A percentile compares a stretch with the other conserved stretches of the same genome.
Conservation (phyloP, 2,329 filamentous ascomycete species). For the Teratosphaeriaceae sp. region DNA sequence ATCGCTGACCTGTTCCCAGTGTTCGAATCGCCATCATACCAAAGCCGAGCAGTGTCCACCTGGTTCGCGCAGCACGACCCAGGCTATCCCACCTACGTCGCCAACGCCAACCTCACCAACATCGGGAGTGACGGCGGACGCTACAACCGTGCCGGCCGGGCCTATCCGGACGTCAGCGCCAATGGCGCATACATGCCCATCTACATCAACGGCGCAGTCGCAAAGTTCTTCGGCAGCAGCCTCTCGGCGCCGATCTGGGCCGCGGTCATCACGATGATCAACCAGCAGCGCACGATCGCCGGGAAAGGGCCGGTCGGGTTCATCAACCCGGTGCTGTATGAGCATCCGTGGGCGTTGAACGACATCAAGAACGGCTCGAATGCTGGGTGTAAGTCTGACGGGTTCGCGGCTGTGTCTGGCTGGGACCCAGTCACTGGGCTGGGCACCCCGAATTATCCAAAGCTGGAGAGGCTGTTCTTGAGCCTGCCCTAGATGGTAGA, state of each 20-base stretch:
- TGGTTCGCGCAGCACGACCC: conserved; percentile 27
- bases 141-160: conserved; percentile 15
- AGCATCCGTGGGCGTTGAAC: conserved; percentile 25
- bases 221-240: conserved; percentile 13
- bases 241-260: conserved; percentile 38
- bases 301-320: conserved; percentile 18
- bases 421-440: conserved; percentile 25
- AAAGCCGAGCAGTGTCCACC: conserved; percentile 27
- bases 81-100: conserved; percentile 18
- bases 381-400: neutral
- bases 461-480: no score
- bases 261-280: conserved; percentile 39
- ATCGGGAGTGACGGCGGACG: conserved; percentile 17
- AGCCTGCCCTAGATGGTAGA: no score
- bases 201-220: conserved; percentile 27
- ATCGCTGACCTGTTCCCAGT: conserved; percentile 30
- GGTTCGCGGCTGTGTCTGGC: neutral
- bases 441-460: conserved; percentile 16
- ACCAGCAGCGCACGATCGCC: conserved; percentile 24
- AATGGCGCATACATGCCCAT: conserved; percentile 44
- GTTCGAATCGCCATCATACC: conserved; percentile 29
- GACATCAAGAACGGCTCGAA: conserved; percentile 14
- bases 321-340: conserved; percentile 15
- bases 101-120: conserved; percentile 12
- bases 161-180: no score